A percentile compares a stretch with the other conserved stretches of the same genome.
These are phyloP conservation scores for Nicotiana noctiflora DNA, from an alignment of 257 asterid genomes.

Conservation along the genomic window DNA sequence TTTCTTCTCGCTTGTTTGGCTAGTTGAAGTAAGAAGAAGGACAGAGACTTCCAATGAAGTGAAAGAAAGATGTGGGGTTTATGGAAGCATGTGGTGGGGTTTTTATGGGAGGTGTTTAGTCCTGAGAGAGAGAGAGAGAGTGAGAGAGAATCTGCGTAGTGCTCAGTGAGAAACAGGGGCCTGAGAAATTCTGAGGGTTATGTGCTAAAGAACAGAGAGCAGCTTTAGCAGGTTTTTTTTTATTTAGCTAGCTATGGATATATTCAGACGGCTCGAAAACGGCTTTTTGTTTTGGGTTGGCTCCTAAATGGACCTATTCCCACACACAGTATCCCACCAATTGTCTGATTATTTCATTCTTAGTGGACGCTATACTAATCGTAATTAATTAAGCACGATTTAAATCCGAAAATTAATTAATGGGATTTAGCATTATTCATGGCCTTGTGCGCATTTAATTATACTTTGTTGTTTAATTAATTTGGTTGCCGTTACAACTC, in stretches of 20 bases:
- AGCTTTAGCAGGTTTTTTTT: slow-evolving; percentile 56
- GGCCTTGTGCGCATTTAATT: neutral
- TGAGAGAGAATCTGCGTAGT: slow-evolving; percentile 31
- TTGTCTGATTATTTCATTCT: neutral
- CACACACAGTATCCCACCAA: neutral
- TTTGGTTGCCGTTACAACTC: neutral
- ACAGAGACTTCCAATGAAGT: neutral
- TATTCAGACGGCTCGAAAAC: slow-evolving; percentile 63
- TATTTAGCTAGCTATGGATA: slow-evolving; percentile 12
- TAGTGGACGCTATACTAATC: neutral
- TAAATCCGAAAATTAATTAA: neutral
- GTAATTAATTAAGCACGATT: slow-evolving; percentile 4
- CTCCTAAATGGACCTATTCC: slow-evolving; percentile 24
- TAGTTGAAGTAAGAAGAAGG: neutral
- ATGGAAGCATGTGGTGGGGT: slow-evolving; percentile 21
- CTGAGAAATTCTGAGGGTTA: slow-evolving; percentile 28
- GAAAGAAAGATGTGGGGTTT: neutral
- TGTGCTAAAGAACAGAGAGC: slow-evolving; percentile 25
- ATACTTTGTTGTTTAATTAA: neutral
- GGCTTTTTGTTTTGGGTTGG: slow-evolving; percentile 36
- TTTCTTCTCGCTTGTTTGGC: neutral
- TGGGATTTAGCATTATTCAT: neutral
- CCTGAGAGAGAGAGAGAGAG: slow-evolving; percentile 14
- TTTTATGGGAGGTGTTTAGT: slow-evolving; percentile 17
- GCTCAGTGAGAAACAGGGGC: slow-evolving; percentile 32